Base-by-base conservation (phyloP, 106 monocot species). In the Platanthera guangdongensis region DNA sequence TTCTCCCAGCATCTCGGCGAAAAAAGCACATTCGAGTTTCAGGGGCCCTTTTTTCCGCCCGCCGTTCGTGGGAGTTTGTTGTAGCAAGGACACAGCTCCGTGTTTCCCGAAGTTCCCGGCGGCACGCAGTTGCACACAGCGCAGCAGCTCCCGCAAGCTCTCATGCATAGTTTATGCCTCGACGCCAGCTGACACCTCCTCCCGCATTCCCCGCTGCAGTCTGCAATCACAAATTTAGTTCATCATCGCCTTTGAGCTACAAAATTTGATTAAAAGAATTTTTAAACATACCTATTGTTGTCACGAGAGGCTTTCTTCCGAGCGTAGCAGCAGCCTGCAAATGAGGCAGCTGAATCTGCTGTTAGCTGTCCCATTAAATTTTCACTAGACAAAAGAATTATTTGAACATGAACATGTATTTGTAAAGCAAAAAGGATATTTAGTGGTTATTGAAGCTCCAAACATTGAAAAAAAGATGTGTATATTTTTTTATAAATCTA, bases 61-160 rank as follows among this genome's bases (percentile, higher is more conserved):
- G 0, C 76, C 85, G 19, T 52, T 82, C 14, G 82, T 88, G n/a
- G 84, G 52, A 82, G 21, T 74, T 28, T 21, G 8, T 81, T 81
- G 21, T 89, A 86, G 53, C 89, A 89, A 19, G 89, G 80, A 79
- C 89, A 86, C 6, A 46, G 4, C 1, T 82, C 77, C 19, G 82
- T 74, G 54, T 86, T 86, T 21, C 86, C 89, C 6, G 55, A 71
- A 39, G 86, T 89, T 4, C 86, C 89, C 2, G 84, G 72, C 18
- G 86, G 86, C 51, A 89, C 89, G 39, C 89, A 89, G 54, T 62
- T 84, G 75, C 89, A 89, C 57, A 79, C 45, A 16, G 53, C 25
- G 52, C 89, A 89, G 54, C 89, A 89, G 2, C 74, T 80, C 51
- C 85, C 77, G 22, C 89, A 89, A 0, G 86, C 81, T 73, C 83